Evolutionary conservation across 2,329 filamentous ascomycete species (phyloP).

Genomic region (Hypomyces rosellus): DNA sequence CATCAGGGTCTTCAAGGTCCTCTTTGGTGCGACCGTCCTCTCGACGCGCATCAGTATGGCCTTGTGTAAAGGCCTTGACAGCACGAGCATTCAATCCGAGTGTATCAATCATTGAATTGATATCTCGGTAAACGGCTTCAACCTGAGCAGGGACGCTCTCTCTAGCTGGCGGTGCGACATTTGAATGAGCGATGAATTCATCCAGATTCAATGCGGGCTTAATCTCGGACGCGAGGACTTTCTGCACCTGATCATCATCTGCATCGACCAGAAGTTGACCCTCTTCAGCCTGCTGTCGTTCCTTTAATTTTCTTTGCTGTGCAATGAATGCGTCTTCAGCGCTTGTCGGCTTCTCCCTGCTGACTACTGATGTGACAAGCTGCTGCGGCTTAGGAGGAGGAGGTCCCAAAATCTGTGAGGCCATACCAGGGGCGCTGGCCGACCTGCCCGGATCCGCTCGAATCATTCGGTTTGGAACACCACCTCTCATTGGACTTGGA

Average conservation of each 20-base stretch:
- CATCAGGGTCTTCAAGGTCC: slow-evolving; percentile 62
- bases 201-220: slow-evolving; percentile 57
- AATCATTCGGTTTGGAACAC: slow-evolving; percentile 44
- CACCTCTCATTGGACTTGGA: slow-evolving; percentile 62
- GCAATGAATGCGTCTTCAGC: slow-evolving; percentile 42
- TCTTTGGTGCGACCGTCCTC: slow-evolving; percentile 52
- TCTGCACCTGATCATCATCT: slow-evolving; percentile 63
- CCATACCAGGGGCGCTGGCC: slow-evolving; percentile 54
- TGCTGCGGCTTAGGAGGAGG: slow-evolving; percentile 32
- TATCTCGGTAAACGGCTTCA: slow-evolving; percentile 67
- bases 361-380: slow-evolving; percentile 33
- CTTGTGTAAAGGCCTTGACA: slow-evolving; percentile 59
- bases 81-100: slow-evolving; percentile 75
- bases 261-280: slow-evolving; percentile 55
- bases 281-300: slow-evolving; percentile 51
- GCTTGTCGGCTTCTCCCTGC: slow-evolving; percentile 27
- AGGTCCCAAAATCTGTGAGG: slow-evolving; percentile 45
- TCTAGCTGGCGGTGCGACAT: slow-evolving; percentile 45
- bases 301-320: slow-evolving; percentile 46
- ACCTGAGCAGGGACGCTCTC: slow-evolving; percentile 57
- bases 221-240: slow-evolving; percentile 53
- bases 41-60: slow-evolving; percentile 53
- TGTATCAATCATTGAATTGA: slow-evolving; percentile 92
- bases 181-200: slow-evolving; percentile 60
- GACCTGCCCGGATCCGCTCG: slow-evolving; percentile 48